Percentiles rank a stretch among this genome's conserved stretches.
phyloP scores from a whole-genome alignment of 768 basidiomycete species.

The Amanita brunnescens region DNA sequence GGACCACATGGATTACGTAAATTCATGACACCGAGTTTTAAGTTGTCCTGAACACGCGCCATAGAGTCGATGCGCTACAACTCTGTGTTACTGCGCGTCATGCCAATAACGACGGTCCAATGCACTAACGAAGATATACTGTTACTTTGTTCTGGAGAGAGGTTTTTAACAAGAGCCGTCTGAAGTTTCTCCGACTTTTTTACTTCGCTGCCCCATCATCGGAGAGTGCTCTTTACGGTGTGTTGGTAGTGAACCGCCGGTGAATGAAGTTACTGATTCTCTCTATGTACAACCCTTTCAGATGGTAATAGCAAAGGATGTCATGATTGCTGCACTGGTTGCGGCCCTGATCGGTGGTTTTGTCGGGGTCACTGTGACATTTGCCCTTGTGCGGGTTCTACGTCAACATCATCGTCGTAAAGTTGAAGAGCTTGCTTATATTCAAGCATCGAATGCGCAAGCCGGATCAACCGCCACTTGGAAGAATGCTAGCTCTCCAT shows the following conservation, averaged over 20 bases:
- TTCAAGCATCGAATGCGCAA: not conserved
- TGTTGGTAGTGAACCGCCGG: not conserved
- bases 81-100: conserved; percentile 2
- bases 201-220: not conserved
- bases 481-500: not conserved
- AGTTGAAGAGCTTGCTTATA: not conserved
- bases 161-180: conserved; percentile 1
- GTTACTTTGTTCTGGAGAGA: not conserved
- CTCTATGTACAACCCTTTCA: not conserved
- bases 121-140: not conserved
- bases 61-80: not conserved
- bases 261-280: not conserved
- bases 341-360: not conserved
- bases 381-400: not conserved
- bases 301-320: not conserved
- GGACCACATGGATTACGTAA: not conserved
- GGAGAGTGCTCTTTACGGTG: not conserved
- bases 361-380: not conserved
- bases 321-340: not conserved
- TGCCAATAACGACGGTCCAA: not conserved
- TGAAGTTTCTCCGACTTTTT: not conserved
- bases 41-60: no score
- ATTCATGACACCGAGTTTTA: not conserved
- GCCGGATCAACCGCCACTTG: not conserved
- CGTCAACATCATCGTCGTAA: not conserved